These are phyloP conservation scores for Rhizoctonia solani DNA, from an alignment of 1,284 basidiomycete genomes.

Conservation along the genomic window DNA sequence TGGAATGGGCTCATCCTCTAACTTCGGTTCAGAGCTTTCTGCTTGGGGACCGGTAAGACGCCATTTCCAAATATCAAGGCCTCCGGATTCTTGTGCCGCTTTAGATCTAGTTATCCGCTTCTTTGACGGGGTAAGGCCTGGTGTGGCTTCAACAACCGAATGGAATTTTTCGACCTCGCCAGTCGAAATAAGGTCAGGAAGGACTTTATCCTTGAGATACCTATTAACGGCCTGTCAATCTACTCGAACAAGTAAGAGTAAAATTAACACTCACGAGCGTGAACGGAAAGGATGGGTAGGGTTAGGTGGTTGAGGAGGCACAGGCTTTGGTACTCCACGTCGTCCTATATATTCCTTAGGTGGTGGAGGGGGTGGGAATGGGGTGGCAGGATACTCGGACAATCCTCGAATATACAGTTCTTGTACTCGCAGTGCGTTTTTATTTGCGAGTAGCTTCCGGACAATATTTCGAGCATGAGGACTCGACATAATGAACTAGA, in stretches of 20 bases:
- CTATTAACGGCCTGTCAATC: too few relatives aligned
- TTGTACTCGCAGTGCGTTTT: background rate
- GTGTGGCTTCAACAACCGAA: background rate
- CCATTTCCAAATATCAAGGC: conserved; percentile 11
- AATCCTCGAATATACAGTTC: conserved; percentile 8
- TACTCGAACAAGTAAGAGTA: background rate
- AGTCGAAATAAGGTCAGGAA: background rate
- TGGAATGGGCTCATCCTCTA: conserved; percentile 11
- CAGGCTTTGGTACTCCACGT: background rate
- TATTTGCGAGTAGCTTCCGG: background rate
- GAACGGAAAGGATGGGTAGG: conserved; percentile 18
- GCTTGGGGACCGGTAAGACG: background rate
- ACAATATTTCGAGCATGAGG: conserved; percentile 31
- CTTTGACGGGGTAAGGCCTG: background rate
- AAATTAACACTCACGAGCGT: background rate
- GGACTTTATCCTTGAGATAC: conserved; percentile 6
- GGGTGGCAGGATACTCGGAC: conserved; percentile 16
- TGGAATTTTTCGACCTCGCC: conserved; percentile 26
- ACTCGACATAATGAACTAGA: conserved; percentile 9
- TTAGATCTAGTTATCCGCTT: conserved; percentile 7
- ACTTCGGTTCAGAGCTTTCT: background rate
- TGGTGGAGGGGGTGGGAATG: conserved; percentile 15
- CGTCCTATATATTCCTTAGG: background rate
- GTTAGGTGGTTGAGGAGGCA: conserved; percentile 17
- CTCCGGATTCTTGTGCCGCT: background rate